Base-by-base conservation (phyloP, 2,329 filamentous ascomycete species). In the Colletotrichum musae region DNA sequence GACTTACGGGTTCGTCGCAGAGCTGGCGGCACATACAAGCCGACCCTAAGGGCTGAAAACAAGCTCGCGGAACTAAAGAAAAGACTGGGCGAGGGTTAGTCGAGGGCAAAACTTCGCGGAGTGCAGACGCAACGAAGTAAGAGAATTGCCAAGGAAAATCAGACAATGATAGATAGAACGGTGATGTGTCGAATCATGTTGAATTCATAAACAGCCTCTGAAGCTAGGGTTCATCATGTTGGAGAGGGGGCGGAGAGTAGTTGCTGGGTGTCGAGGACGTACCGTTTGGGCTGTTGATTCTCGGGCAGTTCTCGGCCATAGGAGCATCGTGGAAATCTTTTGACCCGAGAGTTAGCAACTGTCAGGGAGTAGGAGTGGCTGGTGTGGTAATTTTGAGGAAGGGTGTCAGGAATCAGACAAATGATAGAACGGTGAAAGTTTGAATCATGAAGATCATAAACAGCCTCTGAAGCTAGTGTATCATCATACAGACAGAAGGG, bases 131-230 rank as follows among this genome's bases (percentile, higher is more conserved):
- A 43, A n/a, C 32, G 32, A 6, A 36, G 9, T 10, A 13, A 50
- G 9, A 10, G 1, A 36, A 36, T 36, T 24, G 3, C 4, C 13
- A 1, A 58, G 1, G 26, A 28, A 24, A 10, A 32, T 72, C 69
- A 71, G 69, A 72, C 56, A 62, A 72, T 24, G 43, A 52, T 36
- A 36, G 76, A 77, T 75, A 74, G 71, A 74, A 73, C 75, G 76
- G 77, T 80, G 74, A 78, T 74, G 58, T 73, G 78, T 79, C 73
- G 75, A 82, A 82, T 82, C 79, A 82, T 73, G 16, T 68, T 73
- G 47, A 62, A 62, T 51, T 83, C 82, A 84, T 84, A 83, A 84
- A 84, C 82, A 84, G 82, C 82, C 82, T 84, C 82, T 82, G 80
- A 80, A 75, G 74, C 75, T 67, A 72, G 53, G 48, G 75, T 76